Percentiles rank a stretch among this genome's conserved stretches.
Evolutionary conservation across 2,329 filamentous ascomycete genomes (phyloP).

Genomic region (Aureobasidium melanogenum): DNA sequence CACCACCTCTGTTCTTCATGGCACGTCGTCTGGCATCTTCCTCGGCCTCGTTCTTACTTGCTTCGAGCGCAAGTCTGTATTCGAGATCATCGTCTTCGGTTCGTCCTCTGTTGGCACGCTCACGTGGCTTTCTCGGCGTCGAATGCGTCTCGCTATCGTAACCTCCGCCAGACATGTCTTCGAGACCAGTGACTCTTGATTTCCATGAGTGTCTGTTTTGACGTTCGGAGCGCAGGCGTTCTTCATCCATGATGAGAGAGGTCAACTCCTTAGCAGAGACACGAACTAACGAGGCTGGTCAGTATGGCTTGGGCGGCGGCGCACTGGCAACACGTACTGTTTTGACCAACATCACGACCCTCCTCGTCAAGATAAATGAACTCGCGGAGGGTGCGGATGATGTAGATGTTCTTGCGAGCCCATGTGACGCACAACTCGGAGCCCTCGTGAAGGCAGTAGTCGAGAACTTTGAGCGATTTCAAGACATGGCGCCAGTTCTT

Average conservation of each 20-base stretch:
- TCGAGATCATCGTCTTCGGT: slow-evolving; percentile 78
- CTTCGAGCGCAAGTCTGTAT: slow-evolving; percentile 82
- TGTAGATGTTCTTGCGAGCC: slow-evolving; percentile 96
- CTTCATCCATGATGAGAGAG: slow-evolving; percentile 83
- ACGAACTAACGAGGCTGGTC: slow-evolving; percentile 57
- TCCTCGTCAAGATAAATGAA: slow-evolving; percentile 93
- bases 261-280: slow-evolving; percentile 95
- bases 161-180: slow-evolving; percentile 54
- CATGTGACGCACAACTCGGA: slow-evolving; percentile 95
- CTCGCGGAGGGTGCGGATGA: slow-evolving; percentile 96
- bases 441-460: slow-evolving; percentile 96
- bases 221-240: slow-evolving; percentile 80
- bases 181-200: slow-evolving; percentile 85
- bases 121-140: slow-evolving; percentile 36
- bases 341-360: slow-evolving; percentile 88
- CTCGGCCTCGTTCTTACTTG: slow-evolving; percentile 90
- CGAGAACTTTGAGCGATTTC: slow-evolving; percentile 93
- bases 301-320: slow-evolving; percentile 17
- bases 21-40: slow-evolving; percentile 70
- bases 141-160: slow-evolving; percentile 22
- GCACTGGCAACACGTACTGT: slow-evolving; percentile 57
- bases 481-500: slow-evolving; percentile 99
- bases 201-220: slow-evolving; percentile 94
- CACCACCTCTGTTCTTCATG: slow-evolving; percentile 27
- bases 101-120: slow-evolving; percentile 18